phyloP scores from a whole-genome alignment of 768 basidiomycete genomes.

The Calocera viscosa region DNA sequence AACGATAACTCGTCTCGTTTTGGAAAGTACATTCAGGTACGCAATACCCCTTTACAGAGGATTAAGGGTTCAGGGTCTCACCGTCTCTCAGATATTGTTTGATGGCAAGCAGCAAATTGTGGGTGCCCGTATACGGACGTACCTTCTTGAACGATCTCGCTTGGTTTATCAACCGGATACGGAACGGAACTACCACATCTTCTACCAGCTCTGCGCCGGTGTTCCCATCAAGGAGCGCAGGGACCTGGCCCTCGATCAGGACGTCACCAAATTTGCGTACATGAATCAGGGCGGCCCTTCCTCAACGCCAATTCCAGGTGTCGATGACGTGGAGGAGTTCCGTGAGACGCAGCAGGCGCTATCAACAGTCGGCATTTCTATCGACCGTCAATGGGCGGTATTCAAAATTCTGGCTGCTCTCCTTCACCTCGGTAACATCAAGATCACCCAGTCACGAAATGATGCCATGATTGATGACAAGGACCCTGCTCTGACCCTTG shows the following conservation, averaged over 20 bases:
- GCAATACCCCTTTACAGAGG: slow-evolving; percentile 17
- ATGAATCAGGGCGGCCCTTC: slow-evolving; percentile 84
- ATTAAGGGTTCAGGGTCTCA: neutral
- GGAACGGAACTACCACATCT: slow-evolving; percentile 98
- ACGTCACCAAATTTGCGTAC: slow-evolving; percentile 79
- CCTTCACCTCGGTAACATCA: slow-evolving; percentile 95
- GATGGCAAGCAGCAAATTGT: slow-evolving; percentile 94
- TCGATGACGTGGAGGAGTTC: slow-evolving; percentile 96
- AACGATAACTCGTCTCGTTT: slow-evolving; percentile 99
- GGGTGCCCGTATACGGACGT: slow-evolving; percentile 96
- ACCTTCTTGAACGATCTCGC: slow-evolving; percentile 91
- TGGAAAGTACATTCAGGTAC: slow-evolving; percentile 97
- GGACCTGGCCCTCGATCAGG: slow-evolving; percentile 78
- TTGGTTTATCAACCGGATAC: slow-evolving; percentile 94
- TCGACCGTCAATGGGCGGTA: slow-evolving; percentile 97
- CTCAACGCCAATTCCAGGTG: slow-evolving; percentile 76
- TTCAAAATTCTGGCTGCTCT: slow-evolving; percentile 87
- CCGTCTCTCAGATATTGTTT: slow-evolving; percentile 66
- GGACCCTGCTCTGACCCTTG: slow-evolving; percentile 64
- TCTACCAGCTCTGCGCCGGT: slow-evolving; percentile 97
- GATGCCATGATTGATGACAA: slow-evolving; percentile 77
- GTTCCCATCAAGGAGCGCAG: slow-evolving; percentile 91
- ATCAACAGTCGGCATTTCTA: slow-evolving; percentile 92
- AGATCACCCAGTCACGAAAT: slow-evolving; percentile 63
- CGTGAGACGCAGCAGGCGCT: slow-evolving; percentile 84